phyloP scores from a whole-genome alignment of 23 red algal genomes.

The Gracilaria vermiculophylla region DNA sequence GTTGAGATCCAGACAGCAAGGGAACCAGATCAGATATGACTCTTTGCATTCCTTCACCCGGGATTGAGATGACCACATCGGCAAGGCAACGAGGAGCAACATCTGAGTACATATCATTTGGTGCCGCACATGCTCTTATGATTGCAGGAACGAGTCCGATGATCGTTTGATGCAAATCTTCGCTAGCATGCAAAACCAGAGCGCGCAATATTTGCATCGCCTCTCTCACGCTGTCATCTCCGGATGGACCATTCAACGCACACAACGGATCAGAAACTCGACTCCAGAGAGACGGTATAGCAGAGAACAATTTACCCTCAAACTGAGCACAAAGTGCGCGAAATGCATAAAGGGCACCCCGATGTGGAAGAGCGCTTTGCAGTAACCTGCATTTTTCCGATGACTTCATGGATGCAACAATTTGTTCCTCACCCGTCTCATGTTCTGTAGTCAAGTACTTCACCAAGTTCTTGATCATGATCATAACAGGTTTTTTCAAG shows the following conservation, averaged over 20 bases:
- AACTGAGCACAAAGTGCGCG: conserved; percentile 53
- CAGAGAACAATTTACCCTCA: conserved; percentile 44
- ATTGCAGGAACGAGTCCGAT: conserved; percentile 54
- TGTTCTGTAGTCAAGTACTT: conserved; percentile 71
- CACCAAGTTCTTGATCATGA: conserved; percentile 87
- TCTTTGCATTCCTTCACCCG: conserved; percentile 71
- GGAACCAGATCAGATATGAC: conserved; percentile 78
- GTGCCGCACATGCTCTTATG: conserved; percentile 43
- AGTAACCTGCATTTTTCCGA: not conserved
- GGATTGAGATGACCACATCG: conserved; percentile 70
- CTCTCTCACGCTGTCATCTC: conserved; percentile 9
- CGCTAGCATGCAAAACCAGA: conserved; percentile 22
- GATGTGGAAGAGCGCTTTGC: not conserved
- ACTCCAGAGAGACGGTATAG: conserved; percentile 74
- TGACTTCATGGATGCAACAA: conserved; percentile 23
- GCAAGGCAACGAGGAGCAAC: conserved; percentile 62
- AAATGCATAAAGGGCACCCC: conserved; percentile 54
- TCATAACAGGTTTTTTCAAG: conserved; percentile 39
- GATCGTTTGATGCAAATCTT: conserved; percentile 19
- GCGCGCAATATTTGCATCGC: conserved; percentile 55
- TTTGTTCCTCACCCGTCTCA: conserved; percentile 19
- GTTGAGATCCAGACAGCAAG: conserved; percentile 51
- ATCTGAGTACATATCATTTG: conserved; percentile 2
- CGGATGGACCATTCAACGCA: not conserved
- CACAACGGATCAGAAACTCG: conserved; percentile 27